phyloP scores from a whole-genome alignment of 2,329 filamentous ascomycete species.

The Colletotrichum shisoi region DNA sequence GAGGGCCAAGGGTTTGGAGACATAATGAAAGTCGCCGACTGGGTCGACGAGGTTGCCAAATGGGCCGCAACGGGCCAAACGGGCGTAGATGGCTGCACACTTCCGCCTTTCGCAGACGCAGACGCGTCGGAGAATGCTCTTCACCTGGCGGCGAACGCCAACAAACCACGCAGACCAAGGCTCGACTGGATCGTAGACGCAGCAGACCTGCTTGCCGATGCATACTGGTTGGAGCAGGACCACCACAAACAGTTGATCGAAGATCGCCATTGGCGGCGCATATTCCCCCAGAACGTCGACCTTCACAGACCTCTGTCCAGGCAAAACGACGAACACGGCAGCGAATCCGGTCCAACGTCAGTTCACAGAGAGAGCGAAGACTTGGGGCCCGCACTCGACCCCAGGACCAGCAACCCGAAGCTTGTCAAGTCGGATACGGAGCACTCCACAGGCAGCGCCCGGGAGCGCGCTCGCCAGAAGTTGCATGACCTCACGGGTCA shows the following conservation, averaged over 20 bases:
- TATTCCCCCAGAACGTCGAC: slow-evolving; percentile 64
- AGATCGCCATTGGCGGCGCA: slow-evolving; percentile 76
- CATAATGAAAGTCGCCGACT: slow-evolving; percentile 72
- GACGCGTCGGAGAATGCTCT: slow-evolving; percentile 54
- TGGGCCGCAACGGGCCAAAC: slow-evolving; percentile 52
- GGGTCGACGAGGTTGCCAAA: slow-evolving; percentile 75
- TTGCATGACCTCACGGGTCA: slow-evolving; percentile 65
- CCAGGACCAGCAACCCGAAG: slow-evolving; percentile 40
- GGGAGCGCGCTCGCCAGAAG: slow-evolving; percentile 68
- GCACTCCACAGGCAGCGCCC: slow-evolving; percentile 59
- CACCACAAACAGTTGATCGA: slow-evolving; percentile 83
- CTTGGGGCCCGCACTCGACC: slow-evolving; percentile 15
- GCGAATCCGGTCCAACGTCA: slow-evolving; percentile 24
- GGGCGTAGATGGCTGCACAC: slow-evolving; percentile 47
- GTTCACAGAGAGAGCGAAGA: slow-evolving; percentile 23
- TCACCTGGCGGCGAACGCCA: slow-evolving; percentile 53
- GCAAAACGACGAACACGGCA: slow-evolving; percentile 41
- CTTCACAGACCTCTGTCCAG: slow-evolving; percentile 45
- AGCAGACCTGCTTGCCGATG: slow-evolving; percentile 86
- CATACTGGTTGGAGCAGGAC: slow-evolving; percentile 86
- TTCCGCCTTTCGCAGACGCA: slow-evolving; percentile 59
- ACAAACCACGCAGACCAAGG: slow-evolving; percentile 74
- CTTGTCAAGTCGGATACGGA: slow-evolving; percentile 51
- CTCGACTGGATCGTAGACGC: slow-evolving; percentile 87
- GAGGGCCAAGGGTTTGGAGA: slow-evolving; percentile 81